A percentile compares a stretch with the other conserved stretches of the same genome.
These are phyloP conservation scores for Lasiodiplodia hormozganensis DNA, from an alignment of 2,329 filamentous ascomycete species.

Conservation along the genomic window DNA sequence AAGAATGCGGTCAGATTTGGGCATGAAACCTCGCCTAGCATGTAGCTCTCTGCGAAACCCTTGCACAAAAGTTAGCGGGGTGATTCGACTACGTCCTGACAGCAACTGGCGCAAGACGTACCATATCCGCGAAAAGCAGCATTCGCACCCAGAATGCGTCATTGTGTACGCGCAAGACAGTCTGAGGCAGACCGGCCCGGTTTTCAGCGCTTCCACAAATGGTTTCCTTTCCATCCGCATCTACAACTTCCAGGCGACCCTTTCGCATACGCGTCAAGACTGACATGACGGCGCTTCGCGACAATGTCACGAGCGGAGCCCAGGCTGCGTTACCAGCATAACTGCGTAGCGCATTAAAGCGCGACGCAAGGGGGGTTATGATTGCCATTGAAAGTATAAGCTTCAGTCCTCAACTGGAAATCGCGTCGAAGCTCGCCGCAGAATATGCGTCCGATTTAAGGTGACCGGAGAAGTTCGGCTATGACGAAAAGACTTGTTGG, in stretches of 20 bases:
- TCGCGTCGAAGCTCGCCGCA: not conserved
- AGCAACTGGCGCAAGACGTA: constrained; percentile 36
- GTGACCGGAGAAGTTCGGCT: not conserved
- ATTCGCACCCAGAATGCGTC: constrained; percentile 75
- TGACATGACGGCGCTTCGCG: constrained; percentile 53
- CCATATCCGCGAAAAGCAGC: constrained; percentile 74
- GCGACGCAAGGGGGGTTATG: constrained; percentile 44
- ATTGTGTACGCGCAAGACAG: constrained; percentile 66
- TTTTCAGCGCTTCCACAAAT: constrained; percentile 48
- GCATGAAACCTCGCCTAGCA: constrained; percentile 74
- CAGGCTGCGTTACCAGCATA: constrained; percentile 56
- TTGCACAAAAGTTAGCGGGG: constrained; percentile 31
- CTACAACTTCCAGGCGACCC: constrained; percentile 55
- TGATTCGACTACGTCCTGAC: not conserved
- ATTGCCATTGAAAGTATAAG: constrained; percentile 41
- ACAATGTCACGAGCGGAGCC: constrained; percentile 55
- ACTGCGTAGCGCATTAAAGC: constrained; percentile 49
- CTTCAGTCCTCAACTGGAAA: not conserved
- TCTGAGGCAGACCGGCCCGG: constrained; percentile 50
- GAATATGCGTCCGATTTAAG: not conserved
- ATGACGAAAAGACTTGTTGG: not conserved
- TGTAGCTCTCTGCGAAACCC: constrained; percentile 76
- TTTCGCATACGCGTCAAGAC: constrained; percentile 54
- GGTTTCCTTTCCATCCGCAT: constrained; percentile 51
- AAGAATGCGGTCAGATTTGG: constrained; percentile 73